Conservation (phyloP, 2,329 filamentous ascomycete genomes). For the Cucurbitaria berberidis region DNA sequence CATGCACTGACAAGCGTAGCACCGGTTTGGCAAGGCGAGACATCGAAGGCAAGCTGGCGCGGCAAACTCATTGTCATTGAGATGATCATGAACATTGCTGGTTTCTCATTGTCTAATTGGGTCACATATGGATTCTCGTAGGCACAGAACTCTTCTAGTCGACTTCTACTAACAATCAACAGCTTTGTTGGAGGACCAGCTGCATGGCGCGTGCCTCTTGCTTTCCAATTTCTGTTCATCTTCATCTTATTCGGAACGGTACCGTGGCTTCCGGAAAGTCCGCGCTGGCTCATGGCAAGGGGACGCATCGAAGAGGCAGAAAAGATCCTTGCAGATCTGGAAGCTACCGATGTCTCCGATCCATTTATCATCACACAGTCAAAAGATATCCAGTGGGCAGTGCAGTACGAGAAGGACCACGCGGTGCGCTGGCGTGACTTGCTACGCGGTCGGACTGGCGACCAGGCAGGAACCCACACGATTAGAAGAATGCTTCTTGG, state of each 20-base stretch:
- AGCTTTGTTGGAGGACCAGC: slow-evolving; percentile 25
- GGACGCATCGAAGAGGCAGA: slow-evolving; percentile 55
- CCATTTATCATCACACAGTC: slow-evolving; percentile 51
- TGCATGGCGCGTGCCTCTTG: slow-evolving; percentile 44
- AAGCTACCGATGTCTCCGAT: slow-evolving; percentile 53
- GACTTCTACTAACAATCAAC: not conserved
- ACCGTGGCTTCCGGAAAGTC: slow-evolving; percentile 56
- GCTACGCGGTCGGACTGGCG: slow-evolving; percentile 53
- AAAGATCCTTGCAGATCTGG: slow-evolving; percentile 57
- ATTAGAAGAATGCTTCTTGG: slow-evolving; percentile 60
- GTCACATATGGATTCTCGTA: slow-evolving; percentile 60
- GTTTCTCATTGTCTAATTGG: slow-evolving; percentile 60
- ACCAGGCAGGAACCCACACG: slow-evolving; percentile 56
- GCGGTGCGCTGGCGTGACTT: slow-evolving; percentile 59
- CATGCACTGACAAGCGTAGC: slow-evolving; percentile 47
- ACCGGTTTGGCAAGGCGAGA: slow-evolving; percentile 62
- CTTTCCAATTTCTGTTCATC: slow-evolving; percentile 59
- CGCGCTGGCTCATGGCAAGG: slow-evolving; percentile 56
- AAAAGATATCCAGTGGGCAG: slow-evolving; percentile 57
- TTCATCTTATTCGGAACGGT: slow-evolving; percentile 54
- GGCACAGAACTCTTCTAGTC: not conserved
- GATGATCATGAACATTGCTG: slow-evolving; percentile 59
- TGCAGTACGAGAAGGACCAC: slow-evolving; percentile 58
- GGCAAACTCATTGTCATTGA: slow-evolving; percentile 57
- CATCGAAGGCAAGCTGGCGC: slow-evolving; percentile 51